Base-by-base conservation (phyloP, 805 yeast genomes). In the Zygoascus ofunaensis region DNA sequence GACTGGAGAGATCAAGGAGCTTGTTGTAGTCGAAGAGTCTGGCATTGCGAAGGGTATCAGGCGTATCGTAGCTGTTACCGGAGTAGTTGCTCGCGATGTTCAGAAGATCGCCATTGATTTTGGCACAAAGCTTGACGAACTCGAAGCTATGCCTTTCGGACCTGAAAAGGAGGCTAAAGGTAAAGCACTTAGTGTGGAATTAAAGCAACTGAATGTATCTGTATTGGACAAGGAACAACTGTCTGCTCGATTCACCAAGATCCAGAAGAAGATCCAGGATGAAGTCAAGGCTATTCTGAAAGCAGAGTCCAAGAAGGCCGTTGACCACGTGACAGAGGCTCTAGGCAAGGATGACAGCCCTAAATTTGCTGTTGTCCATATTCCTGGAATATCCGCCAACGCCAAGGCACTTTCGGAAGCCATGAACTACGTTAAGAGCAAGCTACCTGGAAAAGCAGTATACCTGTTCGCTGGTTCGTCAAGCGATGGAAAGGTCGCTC, bases 21-120 rank as follows among this genome's bases (percentile, higher is more conserved):
- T 92, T 52, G 85, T 92, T 30, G 76, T 92, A 44, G 71, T 82
- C 50, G 99, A 92, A 71, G 99, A 92, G 68, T 77, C 86, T 52
- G 97, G 98, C 67, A 92, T 92, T 64, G 97, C 98, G 49, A 92
- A 92, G 71, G 99, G 99, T 68, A 87, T 87, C 51, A 80, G 99
- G 70, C 86, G 99, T 74, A 84, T 92, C 62, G 96, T 92, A 46
- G 97, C 96, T 22, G 95, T 92, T 42, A 84, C 97, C 15, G 97
- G 97, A 39, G 71, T 77, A 43, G 94, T 80, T 52, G 97, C 98
- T 14, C 79, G 77, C 56, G 90, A 80, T 56, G 97, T 87, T 42
- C 96, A 92, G 72, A 75, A 85, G 62, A 62, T 82, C 52, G 96
- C 97, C 42, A 58, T 61, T 23, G 90, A 82, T 47, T 90, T 80